phyloP scores from a whole-genome alignment of 768 basidiomycete species.

The Panaeolus cyanescens region DNA sequence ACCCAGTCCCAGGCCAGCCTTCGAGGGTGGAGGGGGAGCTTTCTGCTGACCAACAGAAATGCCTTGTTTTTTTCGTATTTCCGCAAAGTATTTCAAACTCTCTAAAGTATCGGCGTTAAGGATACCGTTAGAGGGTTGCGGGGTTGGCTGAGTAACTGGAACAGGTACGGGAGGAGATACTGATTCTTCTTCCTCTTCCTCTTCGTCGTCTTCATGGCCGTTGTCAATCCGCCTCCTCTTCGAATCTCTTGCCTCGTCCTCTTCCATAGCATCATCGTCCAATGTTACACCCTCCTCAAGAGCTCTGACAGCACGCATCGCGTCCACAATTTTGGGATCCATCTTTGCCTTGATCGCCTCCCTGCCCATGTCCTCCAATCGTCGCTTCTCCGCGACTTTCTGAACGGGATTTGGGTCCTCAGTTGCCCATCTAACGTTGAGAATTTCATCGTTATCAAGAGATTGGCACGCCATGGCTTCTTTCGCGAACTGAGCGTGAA shows the following conservation, averaged over 20 bases:
- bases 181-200: constrained; percentile 6
- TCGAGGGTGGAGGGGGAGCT: constrained; percentile 30
- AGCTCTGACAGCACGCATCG: constrained; percentile 82
- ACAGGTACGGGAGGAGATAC: constrained; percentile 15
- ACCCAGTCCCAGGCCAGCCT: constrained; percentile 59
- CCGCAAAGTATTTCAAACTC: constrained; percentile 88
- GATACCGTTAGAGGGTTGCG: constrained; percentile 51
- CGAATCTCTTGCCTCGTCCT: constrained; percentile 31
- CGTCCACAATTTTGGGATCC: constrained; percentile 88
- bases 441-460: constrained; percentile 94
- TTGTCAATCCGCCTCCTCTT: constrained; percentile 36
- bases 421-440: constrained; percentile 99
- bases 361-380: constrained; percentile 83
- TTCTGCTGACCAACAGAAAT: constrained; percentile 25
- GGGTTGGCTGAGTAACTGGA: constrained; percentile 28
- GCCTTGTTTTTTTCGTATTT: constrained; percentile 75
- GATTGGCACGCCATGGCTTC: constrained; percentile 99
- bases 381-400: constrained; percentile 81
- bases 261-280: constrained; percentile 37
- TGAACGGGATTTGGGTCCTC: constrained; percentile 96
- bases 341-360: constrained; percentile 84
- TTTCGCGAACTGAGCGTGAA: constrained; percentile 93
- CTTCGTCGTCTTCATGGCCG: constrained; percentile 31
- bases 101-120: constrained; percentile 86
- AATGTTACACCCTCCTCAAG: constrained; percentile 77